phyloP scores from a whole-genome alignment of 1,139 yeast genomes.

The Kurtzmaniella natalensis region DNA sequence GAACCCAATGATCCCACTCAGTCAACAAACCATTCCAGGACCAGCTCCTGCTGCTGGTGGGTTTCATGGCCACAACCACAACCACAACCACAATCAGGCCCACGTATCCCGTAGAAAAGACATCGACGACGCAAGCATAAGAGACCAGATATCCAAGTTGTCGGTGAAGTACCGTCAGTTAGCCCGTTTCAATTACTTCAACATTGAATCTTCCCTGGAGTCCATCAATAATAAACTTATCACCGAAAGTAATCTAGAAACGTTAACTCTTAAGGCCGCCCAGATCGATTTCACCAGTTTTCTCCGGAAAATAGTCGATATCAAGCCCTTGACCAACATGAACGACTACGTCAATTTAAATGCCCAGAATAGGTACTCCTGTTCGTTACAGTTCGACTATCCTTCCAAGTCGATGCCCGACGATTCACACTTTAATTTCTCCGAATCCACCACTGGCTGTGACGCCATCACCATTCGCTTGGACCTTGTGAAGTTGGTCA shows the following conservation, averaged over 20 bases:
- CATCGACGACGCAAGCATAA: background rate
- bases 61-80: too few species aligned
- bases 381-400: constrained; percentile 9
- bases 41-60: background rate
- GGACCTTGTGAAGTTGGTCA: constrained; percentile 10
- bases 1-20: too few species aligned
- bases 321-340: background rate
- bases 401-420: constrained; percentile 5
- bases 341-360: background rate
- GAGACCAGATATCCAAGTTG: background rate
- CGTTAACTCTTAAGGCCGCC: constrained; percentile 1
- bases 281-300: constrained; percentile 1
- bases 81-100: too few species aligned
- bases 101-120: too few species aligned
- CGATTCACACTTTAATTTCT: constrained; percentile 4
- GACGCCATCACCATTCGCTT: constrained; percentile 12
- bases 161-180: background rate
- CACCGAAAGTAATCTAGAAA: constrained; percentile 1
- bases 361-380: constrained; percentile 4
- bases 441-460: constrained; percentile 9
- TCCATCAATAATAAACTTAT: background rate
- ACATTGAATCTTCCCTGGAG: background rate
- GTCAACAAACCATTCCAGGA: background rate
- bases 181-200: background rate
- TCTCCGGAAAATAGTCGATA: constrained; percentile 4